Base-by-base conservation (phyloP, 179 eudicot genomes). In the Carnegiea gigantea region DNA sequence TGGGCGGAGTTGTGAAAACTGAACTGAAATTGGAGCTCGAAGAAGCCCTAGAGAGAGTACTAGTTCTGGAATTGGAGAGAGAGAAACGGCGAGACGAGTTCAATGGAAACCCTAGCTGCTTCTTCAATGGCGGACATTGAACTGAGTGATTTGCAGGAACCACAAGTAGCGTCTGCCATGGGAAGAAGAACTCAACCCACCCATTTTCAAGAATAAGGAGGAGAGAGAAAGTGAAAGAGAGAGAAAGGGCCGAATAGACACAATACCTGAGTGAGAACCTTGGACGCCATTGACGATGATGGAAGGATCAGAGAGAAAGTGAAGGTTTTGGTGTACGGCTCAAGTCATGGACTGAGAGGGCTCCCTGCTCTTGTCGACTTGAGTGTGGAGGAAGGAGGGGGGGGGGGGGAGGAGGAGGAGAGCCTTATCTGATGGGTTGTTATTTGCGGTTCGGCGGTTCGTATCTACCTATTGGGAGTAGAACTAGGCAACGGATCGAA, bases 121-220 rank as follows among this genome's bases (percentile, higher is more conserved):
- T 84, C 82, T 76, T 79, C 70, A 73, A 53, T 44, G 86, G 86
- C 49, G 81, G 83, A 72, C 80, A 88, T 74, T 84, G 88, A 75
- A 65, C 48, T 17, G 80, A 72, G 43, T 87, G 83, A 83, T 79
- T 89, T 14, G 81, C 75, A 0, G 90, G 83, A 40, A 86, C 38
- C 77, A 80, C 70, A 76, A 83, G 77, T 26, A 89, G 48, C 20
- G 90, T 90, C 95, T 92, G 84, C 70, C 73, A 43, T 73, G 3
- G 51, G 4, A 36, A 79, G 11, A 9, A 14, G 44, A 57, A 68
- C 64, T 14, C 10, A 23, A 28, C 2, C 53, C 36, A 70, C 20
- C 3, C 54, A 3, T n/a, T 36, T 1, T 4, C 33, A 7, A 7
- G 33, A 68, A 7, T 11, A 26, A 24, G 3, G 12, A 53, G 15